Percentiles rank a stretch among this genome's conserved stretches.
Evolutionary conservation across 202 grass and related monocot genomes (phyloP).

Genomic region (Panicum hallii): DNA sequence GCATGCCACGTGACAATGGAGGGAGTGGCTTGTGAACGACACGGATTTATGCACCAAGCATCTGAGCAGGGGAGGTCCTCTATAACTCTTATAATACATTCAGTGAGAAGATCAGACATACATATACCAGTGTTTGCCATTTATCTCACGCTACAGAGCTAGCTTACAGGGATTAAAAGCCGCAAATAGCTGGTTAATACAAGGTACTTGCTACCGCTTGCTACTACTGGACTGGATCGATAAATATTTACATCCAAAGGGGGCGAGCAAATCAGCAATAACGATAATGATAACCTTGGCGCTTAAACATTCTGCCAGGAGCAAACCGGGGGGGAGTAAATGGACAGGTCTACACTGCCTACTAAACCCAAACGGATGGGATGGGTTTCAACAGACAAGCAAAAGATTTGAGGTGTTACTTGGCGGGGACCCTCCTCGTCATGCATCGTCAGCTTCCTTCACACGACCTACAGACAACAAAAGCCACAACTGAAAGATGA

Average conservation of each 20-base stretch:
- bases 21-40: no score
- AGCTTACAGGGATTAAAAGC: conserved; percentile 42
- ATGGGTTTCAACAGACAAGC: conserved; percentile 25
- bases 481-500: conserved; percentile 33
- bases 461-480: conserved; percentile 50
- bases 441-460: conserved; percentile 43
- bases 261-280: conserved; percentile 34
- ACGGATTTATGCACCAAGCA: not conserved
- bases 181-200: conserved; percentile 53
- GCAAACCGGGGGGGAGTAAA: conserved; percentile 31
- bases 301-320: conserved; percentile 51
- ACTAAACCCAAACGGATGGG: conserved; percentile 22
- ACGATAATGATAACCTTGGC: conserved; percentile 29
- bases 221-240: conserved; percentile 10
- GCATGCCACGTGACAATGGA: not conserved
- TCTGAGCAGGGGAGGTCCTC: not conserved
- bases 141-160: conserved; percentile 43
- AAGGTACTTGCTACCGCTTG: conserved; percentile 23
- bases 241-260: conserved; percentile 60
- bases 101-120: conserved; percentile 48
- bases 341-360: conserved; percentile 44
- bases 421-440: conserved; percentile 44
- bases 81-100: conserved; percentile 51
- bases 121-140: conserved; percentile 49
- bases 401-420: conserved; percentile 36